A percentile compares a stretch with the other conserved stretches of the same genome.
Conservation (phyloP, 176 grass and related monocot species). For the Poa pratensis region DNA sequence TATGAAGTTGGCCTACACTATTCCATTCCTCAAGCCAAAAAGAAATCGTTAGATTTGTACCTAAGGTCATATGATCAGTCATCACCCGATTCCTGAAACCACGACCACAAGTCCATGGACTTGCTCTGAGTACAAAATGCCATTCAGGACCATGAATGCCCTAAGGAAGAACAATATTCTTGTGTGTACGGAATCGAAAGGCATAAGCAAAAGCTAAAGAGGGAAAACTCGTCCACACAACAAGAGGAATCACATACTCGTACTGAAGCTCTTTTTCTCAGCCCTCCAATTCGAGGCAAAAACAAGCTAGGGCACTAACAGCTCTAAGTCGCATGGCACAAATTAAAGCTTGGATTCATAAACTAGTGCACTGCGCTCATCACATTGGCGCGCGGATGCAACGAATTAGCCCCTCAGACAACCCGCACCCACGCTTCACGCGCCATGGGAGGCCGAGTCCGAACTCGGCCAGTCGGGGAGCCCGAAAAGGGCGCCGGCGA, state of each 20-base stretch:
- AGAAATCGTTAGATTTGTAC: not conserved
- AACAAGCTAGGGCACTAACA: not conserved
- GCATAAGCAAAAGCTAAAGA: not conserved
- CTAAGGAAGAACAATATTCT: not conserved
- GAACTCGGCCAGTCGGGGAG: not conserved
- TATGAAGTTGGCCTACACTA: not conserved
- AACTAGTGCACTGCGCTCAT: not conserved
- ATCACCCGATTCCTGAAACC: not conserved
- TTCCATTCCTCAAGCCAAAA: not conserved
- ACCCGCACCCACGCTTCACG: not conserved
- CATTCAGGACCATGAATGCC: not conserved
- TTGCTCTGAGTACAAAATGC: not conserved
- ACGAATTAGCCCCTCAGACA: slow-evolving; percentile 5
- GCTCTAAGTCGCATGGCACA: not conserved
- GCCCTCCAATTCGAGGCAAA: slow-evolving; percentile 4
- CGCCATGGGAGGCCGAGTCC: not conserved
- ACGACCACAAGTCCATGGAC: not conserved
- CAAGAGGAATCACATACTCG: not conserved
- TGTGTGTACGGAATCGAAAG: not conserved
- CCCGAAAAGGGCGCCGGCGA: not conserved
- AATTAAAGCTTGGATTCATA: slow-evolving; percentile 7
- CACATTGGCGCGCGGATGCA: not conserved
- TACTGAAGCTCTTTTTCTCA: slow-evolving; percentile 16
- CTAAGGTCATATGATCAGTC: not conserved
- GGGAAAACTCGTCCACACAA: not conserved